These are phyloP conservation scores for Thermomucor indicae-seudaticae DNA, from an alignment of 371 early-diverging fungal genomes.

Conservation along the genomic window DNA sequence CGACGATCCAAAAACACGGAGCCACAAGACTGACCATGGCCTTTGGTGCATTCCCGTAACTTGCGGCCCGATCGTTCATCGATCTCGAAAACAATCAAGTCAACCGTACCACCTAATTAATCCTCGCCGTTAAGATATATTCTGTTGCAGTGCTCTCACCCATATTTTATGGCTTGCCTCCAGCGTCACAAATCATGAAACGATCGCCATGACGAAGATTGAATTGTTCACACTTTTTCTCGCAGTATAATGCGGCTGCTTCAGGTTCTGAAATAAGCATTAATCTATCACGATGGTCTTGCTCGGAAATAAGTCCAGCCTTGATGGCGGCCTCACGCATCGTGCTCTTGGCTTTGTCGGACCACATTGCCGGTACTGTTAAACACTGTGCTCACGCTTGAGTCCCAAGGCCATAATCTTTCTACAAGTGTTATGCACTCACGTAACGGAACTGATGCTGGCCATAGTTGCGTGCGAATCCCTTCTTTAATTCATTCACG, in stretches of 20 bases:
- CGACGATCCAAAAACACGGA: slow-evolving; percentile 55
- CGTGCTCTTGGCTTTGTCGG: slow-evolving; percentile 46
- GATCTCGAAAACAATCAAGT: slow-evolving; percentile 35
- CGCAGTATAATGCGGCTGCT: slow-evolving; percentile 48
- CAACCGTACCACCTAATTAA: slow-evolving; percentile 28
- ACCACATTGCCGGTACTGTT: slow-evolving; percentile 54
- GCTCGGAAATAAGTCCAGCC: slow-evolving; percentile 37
- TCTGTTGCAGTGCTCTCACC: neutral
- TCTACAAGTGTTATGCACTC: slow-evolving; percentile 1
- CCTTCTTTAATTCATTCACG: slow-evolving; percentile 45
- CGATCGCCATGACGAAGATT: slow-evolving; percentile 41
- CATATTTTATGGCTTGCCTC: slow-evolving; percentile 14
- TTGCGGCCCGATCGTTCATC: slow-evolving; percentile 29
- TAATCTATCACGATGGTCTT: slow-evolving; percentile 41
- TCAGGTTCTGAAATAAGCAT: slow-evolving; percentile 47
- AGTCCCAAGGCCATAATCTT: neutral
- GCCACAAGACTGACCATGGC: slow-evolving; percentile 55
- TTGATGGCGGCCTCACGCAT: slow-evolving; percentile 51
- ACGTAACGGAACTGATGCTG: slow-evolving; percentile 43
- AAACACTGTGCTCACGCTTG: slow-evolving; percentile 25
- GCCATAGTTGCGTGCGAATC: slow-evolving; percentile 34
- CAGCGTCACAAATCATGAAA: slow-evolving; percentile 55
- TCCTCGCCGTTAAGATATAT: neutral
- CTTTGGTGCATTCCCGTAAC: slow-evolving; percentile 53
- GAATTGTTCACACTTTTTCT: slow-evolving; percentile 48